These are phyloP conservation scores for Camellia oleifera DNA, from an alignment of 179 eudicot genomes.

Conservation along the genomic window DNA sequence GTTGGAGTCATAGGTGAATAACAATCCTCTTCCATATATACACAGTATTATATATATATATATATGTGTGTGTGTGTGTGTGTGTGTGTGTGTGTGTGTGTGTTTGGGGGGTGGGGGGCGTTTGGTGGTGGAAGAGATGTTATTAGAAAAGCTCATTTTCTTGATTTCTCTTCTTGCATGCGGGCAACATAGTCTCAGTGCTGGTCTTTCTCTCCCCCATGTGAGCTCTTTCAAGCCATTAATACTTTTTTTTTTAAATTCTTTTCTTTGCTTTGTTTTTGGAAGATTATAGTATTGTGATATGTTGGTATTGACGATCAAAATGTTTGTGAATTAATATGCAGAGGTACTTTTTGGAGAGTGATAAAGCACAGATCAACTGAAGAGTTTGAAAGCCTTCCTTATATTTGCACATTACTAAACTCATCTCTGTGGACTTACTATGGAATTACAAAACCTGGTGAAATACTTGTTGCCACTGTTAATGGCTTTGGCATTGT, in stretches of 20 bases:
- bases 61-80: too few relatives aligned
- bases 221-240: conserved; percentile 19
- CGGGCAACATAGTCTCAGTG: conserved; percentile 39
- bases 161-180: conserved; percentile 16
- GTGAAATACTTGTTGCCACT: conserved; percentile 39
- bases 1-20: conserved; percentile 18
- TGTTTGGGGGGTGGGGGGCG: too few relatives aligned
- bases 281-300: background rate
- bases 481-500: conserved; percentile 47
- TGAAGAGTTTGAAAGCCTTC: conserved; percentile 43
- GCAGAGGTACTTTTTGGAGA: conserved; percentile 41
- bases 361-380: conserved; percentile 37
- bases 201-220: conserved; percentile 44
- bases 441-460: conserved; percentile 41
- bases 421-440: conserved; percentile 46
- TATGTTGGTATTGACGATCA: background rate
- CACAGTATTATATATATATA: too few relatives aligned
- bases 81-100: too few relatives aligned
- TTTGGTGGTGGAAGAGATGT: too few relatives aligned
- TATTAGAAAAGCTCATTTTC: background rate
- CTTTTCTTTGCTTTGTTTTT: background rate
- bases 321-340: background rate
- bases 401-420: conserved; percentile 43
- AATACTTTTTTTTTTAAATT: background rate
- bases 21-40: too few relatives aligned